These are phyloP conservation scores for Tylopilus orsonianus DNA, from an alignment of 1,284 basidiomycete species.

Conservation along the genomic window DNA sequence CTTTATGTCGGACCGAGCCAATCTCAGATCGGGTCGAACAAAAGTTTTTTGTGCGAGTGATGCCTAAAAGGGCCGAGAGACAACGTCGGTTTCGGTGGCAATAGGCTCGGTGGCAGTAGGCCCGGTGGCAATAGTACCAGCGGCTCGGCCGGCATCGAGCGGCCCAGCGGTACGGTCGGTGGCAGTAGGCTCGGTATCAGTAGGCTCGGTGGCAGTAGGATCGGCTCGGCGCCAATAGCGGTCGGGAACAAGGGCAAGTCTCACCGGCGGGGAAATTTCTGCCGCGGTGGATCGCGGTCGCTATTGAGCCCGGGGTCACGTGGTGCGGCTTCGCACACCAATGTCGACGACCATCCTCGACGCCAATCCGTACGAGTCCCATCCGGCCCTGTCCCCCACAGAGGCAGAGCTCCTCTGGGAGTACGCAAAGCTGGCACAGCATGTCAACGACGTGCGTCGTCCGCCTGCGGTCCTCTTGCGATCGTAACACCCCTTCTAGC, in stretches of 20 bases:
- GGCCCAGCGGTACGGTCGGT: background rate
- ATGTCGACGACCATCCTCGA: slow-evolving; percentile 33
- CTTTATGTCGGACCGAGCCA: no score
- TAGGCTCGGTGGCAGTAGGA: background rate
- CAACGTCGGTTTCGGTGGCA: slow-evolving; percentile 41
- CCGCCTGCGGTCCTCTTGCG: no score
- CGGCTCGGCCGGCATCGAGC: no score
- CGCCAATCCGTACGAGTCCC: slow-evolving; percentile 64
- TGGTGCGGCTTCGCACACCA: background rate
- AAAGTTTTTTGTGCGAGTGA: no score
- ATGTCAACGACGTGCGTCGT: slow-evolving; percentile 63
- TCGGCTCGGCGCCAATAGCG: background rate
- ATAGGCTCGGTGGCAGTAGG: slow-evolving; percentile 2
- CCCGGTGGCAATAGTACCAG: background rate
- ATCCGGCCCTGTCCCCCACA: slow-evolving; percentile 59
- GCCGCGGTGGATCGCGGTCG: background rate
- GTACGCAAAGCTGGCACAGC: slow-evolving; percentile 71
- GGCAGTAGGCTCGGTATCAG: background rate
- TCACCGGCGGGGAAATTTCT: slow-evolving; percentile 10
- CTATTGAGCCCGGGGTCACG: background rate
- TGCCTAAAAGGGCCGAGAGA: no score
- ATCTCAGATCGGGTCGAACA: no score
- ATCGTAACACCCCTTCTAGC: slow-evolving; percentile 36
- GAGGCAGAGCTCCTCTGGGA: slow-evolving; percentile 79
- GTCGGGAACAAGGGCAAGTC: slow-evolving; percentile 5